Percentiles rank a stretch among this genome's conserved stretches.
Evolutionary conservation across 129 eudicot genomes (phyloP).

Genomic region (Smallanthus sonchifolius): DNA sequence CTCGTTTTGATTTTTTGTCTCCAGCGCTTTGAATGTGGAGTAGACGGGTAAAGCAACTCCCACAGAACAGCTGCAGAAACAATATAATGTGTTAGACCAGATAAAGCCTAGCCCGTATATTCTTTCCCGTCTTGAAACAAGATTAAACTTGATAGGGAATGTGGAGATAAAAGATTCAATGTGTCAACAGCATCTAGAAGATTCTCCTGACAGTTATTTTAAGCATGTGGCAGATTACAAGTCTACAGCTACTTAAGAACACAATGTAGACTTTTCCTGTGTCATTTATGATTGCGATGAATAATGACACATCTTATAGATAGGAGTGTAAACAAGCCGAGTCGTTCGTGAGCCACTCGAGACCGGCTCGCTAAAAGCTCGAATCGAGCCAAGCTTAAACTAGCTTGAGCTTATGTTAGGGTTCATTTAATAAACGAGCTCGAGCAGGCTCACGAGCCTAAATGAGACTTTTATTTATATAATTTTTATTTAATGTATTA

Average conservation of each 20-base stretch:
- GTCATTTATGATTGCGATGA: not conserved
- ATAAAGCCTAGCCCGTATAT: not conserved
- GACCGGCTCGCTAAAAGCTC: no score
- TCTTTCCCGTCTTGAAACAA: conserved; percentile 3
- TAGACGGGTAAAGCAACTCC: conserved; percentile 83
- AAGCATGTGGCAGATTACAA: not conserved
- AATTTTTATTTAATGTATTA: no score
- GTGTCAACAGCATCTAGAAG: conserved; percentile 1
- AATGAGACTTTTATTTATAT: no score
- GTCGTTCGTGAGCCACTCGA: no score
- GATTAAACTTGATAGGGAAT: not conserved
- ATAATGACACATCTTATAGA: not conserved
- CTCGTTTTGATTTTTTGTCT: conserved; percentile 57
- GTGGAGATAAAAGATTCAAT: not conserved
- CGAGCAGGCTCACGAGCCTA: no score
- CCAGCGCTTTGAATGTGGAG: conserved; percentile 85
- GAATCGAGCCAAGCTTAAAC: no score
- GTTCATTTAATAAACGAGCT: no score
- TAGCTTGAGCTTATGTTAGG: no score
- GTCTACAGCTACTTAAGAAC: not conserved
- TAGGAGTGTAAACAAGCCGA: no score
- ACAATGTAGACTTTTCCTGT: not conserved
- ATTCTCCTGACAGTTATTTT: not conserved
- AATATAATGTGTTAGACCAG: conserved; percentile 10
- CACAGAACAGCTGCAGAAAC: conserved; percentile 65